Percentiles rank a stretch among this genome's conserved stretches.
These are phyloP conservation scores for Metschnikowia reukaufii DNA, from an alignment of 805 yeast species.

Conservation along the genomic window DNA sequence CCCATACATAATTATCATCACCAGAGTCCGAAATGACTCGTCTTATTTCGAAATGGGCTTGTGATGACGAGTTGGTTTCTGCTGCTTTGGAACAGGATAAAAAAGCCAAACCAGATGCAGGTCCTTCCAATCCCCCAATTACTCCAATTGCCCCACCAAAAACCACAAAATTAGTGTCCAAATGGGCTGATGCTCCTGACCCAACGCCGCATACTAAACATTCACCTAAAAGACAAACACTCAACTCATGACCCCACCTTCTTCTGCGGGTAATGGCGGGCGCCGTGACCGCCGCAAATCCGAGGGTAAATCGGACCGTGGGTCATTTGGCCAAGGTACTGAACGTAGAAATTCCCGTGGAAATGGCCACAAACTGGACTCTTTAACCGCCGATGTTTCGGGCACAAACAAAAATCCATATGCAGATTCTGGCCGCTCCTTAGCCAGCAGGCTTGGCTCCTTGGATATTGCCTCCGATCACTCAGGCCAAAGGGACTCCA, in stretches of 20 bases:
- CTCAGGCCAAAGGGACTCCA: neutral
- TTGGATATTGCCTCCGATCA: neutral
- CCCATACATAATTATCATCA: no score
- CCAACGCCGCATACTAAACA: neutral
- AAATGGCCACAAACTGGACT: neutral
- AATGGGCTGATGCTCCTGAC: slow-evolving; percentile 32
- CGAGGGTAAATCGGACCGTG: slow-evolving; percentile 1
- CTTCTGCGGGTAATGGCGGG: slow-evolving; percentile 3
- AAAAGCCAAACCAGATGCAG: neutral
- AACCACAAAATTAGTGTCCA: slow-evolving; percentile 24
- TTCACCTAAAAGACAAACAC: neutral
- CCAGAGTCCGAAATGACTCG: slow-evolving; percentile 17
- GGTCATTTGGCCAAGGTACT: neutral
- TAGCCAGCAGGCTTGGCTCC: slow-evolving; percentile 4
- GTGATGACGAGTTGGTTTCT: slow-evolving; percentile 27
- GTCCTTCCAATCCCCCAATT: neutral
- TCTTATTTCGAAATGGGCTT: slow-evolving; percentile 38
- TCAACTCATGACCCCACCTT: slow-evolving; percentile 8
- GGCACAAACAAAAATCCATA: neutral
- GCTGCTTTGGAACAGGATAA: slow-evolving; percentile 19
- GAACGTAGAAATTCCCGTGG: neutral
- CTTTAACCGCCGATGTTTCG: no score
- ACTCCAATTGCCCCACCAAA: slow-evolving; percentile 1
- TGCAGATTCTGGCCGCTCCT: neutral
- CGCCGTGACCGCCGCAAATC: slow-evolving; percentile 1